Percentiles rank a stretch among this genome's conserved stretches.
Conservation (phyloP, 805 yeast genomes). For the Wickerhamomyces subpelliculosus region DNA sequence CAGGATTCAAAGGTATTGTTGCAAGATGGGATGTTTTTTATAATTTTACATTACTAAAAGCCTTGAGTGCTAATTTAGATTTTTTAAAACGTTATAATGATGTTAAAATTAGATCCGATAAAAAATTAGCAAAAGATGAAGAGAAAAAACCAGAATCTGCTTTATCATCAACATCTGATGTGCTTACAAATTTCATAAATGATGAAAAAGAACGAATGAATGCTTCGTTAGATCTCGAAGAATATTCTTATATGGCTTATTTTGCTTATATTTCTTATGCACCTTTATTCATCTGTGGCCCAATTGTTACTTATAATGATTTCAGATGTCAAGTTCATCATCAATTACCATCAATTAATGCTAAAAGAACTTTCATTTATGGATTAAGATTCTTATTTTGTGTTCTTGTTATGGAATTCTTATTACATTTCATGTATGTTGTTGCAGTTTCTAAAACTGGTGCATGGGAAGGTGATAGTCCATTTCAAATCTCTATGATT, state of each 20-base stretch:
- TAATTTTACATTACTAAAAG: slow-evolving; percentile 80
- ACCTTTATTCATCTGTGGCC: slow-evolving; percentile 93
- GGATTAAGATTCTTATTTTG: slow-evolving; percentile 66
- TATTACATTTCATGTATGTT: slow-evolving; percentile 84
- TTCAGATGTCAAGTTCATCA: slow-evolving; percentile 65
- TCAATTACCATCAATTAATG: slow-evolving; percentile 52
- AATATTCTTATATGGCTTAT: slow-evolving; percentile 60
- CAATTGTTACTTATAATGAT: slow-evolving; percentile 89
- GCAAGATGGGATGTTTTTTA: slow-evolving; percentile 94
- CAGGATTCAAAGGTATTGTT: slow-evolving; percentile 65
- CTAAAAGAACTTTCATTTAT: slow-evolving; percentile 49
- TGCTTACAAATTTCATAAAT: slow-evolving; percentile 13
- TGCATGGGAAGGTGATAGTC: slow-evolving; percentile 86
- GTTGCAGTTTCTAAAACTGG: slow-evolving; percentile 86
- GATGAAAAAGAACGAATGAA: slow-evolving; percentile 61
- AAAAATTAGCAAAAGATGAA: slow-evolving; percentile 15
- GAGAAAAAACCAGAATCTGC: slow-evolving; percentile 14
- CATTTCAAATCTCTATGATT: slow-evolving; percentile 91
- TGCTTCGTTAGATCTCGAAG: slow-evolving; percentile 52
- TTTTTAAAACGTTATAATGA: slow-evolving; percentile 39
- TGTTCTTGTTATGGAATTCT: slow-evolving; percentile 79
- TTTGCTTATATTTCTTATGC: slow-evolving; percentile 75
- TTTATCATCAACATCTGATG: slow-evolving; percentile 6
- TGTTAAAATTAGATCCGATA: slow-evolving; percentile 3
- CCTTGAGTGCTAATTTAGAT: slow-evolving; percentile 80